A percentile compares a stretch with the other conserved stretches of the same genome.
Conservation (phyloP, 495 filamentous ascomycete species). For the Entonaema liquescens region DNA sequence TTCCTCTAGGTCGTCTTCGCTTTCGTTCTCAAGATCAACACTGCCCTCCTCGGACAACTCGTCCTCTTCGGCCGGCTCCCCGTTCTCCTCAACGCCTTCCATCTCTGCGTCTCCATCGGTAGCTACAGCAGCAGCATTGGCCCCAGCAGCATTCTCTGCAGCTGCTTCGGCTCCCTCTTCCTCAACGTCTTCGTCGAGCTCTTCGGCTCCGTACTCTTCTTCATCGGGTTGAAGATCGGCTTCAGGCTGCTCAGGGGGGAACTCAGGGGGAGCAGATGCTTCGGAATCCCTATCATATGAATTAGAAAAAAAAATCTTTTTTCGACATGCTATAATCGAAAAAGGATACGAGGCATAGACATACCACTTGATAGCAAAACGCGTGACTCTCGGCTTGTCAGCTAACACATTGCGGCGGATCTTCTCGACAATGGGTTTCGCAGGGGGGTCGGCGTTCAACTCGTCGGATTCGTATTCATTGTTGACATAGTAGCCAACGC, state of each 20-base stretch:
- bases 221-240: slow-evolving; percentile 88
- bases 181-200: slow-evolving; percentile 71
- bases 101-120: slow-evolving; percentile 80
- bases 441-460: slow-evolving; percentile 83
- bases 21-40: slow-evolving; percentile 96
- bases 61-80: slow-evolving; percentile 66
- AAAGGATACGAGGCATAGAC: slow-evolving; percentile 29
- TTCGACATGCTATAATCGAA: not conserved
- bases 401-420: slow-evolving; percentile 91
- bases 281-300: slow-evolving; percentile 80
- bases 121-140: slow-evolving; percentile 54
- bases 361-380: slow-evolving; percentile 99
- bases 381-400: slow-evolving; percentile 95
- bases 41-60: slow-evolving; percentile 88
- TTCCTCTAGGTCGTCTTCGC: slow-evolving; percentile 81
- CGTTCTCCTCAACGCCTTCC: slow-evolving; percentile 72
- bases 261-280: slow-evolving; percentile 93
- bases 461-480: slow-evolving; percentile 97
- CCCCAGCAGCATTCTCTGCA: slow-evolving; percentile 51
- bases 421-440: slow-evolving; percentile 90
- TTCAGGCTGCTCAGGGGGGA: slow-evolving; percentile 96
- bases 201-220: slow-evolving; percentile 88
- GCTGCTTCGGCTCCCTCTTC: slow-evolving; percentile 56
- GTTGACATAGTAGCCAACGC: slow-evolving; percentile 98
- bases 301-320: slow-evolving; percentile 8